These are phyloP conservation scores for Vishniacozyma victoriae DNA, from an alignment of 768 basidiomycete species.

Conservation along the genomic window DNA sequence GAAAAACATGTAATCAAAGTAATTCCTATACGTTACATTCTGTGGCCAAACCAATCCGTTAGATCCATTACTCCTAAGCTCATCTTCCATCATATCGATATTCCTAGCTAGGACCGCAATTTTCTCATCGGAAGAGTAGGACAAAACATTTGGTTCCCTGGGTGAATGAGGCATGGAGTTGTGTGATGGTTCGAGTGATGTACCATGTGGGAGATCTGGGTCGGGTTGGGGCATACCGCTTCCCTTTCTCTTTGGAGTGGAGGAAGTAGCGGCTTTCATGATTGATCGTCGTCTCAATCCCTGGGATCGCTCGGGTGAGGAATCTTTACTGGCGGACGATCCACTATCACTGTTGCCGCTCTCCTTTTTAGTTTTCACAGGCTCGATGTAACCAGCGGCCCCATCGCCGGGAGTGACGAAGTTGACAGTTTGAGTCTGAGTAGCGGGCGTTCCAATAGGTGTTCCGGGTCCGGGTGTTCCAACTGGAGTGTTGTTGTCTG, in stretches of 20 bases:
- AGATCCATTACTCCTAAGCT: slow-evolving; percentile 64
- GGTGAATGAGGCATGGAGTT: slow-evolving; percentile 26
- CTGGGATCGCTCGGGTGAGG: slow-evolving; percentile 3
- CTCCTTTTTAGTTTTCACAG: slow-evolving; percentile 51
- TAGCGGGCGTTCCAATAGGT: background rate
- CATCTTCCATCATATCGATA: slow-evolving; percentile 67
- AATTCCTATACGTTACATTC: slow-evolving; percentile 76
- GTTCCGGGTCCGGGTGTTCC: slow-evolving; percentile 20
- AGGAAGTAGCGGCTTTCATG: background rate
- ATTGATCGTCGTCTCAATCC: slow-evolving; percentile 8
- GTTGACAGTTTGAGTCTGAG: background rate
- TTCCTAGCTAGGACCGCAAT: slow-evolving; percentile 68
- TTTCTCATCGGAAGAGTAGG: slow-evolving; percentile 60
- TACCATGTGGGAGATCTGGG: slow-evolving; percentile 33
- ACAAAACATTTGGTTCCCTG: slow-evolving; percentile 48
- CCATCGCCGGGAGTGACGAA: background rate
- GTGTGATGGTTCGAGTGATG: slow-evolving; percentile 43
- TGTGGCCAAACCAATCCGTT: slow-evolving; percentile 68
- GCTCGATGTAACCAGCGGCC: background rate
- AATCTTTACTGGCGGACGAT: slow-evolving; percentile 31
- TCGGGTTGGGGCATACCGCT: slow-evolving; percentile 22
- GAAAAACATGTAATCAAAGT: slow-evolving; percentile 74
- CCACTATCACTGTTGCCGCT: slow-evolving; percentile 63
- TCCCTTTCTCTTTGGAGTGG: slow-evolving; percentile 4
- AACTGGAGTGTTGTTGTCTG: slow-evolving; percentile 9